Evolutionary conservation across 352 stramenopile genomes (phyloP).

Genomic region (Phytopythium delawarense): DNA sequence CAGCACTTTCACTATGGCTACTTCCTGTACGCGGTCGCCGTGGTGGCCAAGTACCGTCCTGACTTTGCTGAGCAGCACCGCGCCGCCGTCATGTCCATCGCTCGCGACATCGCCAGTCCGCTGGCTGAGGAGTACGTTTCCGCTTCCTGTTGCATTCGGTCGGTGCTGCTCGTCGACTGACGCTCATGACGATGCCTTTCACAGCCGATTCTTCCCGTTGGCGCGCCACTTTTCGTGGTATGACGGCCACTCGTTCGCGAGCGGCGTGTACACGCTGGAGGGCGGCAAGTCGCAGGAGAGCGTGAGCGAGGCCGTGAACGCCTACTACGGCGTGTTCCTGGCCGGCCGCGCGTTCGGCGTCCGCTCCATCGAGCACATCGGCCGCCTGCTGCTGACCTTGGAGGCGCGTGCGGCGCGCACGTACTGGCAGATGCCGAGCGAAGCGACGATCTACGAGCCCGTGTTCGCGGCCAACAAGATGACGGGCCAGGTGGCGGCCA

Average conservation of each 20-base stretch:
- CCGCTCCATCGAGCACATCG: constrained; percentile 80
- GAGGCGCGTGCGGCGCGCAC: constrained; percentile 92
- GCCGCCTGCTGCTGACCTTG: constrained; percentile 87
- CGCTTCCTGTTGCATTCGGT: not conserved
- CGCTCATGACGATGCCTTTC: constrained; percentile 7
- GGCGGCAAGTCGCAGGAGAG: constrained; percentile 97
- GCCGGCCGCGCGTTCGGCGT: constrained; percentile 77
- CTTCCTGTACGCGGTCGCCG: constrained; percentile 81
- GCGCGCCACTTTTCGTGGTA: constrained; percentile 97
- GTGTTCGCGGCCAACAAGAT: constrained; percentile 81
- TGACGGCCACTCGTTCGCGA: constrained; percentile 95
- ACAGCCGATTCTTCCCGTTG: constrained; percentile 83
- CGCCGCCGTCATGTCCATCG: constrained; percentile 65
- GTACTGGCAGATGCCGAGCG: constrained; percentile 94
- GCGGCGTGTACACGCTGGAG: constrained; percentile 92
- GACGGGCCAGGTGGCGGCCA: constrained; percentile 71
- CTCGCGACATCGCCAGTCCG: constrained; percentile 71
- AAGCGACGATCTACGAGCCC: constrained; percentile 58
- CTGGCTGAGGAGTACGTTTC: constrained; percentile 56
- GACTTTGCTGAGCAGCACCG: constrained; percentile 69
- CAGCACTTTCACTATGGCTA: constrained; percentile 98
- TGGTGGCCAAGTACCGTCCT: constrained; percentile 76
- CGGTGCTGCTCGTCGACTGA: not conserved
- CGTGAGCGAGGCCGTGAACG: constrained; percentile 96
- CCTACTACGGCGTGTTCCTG: constrained; percentile 96